Conservation (phyloP, 1,284 basidiomycete genomes). For the Apiotrichum gamsii region DNA sequence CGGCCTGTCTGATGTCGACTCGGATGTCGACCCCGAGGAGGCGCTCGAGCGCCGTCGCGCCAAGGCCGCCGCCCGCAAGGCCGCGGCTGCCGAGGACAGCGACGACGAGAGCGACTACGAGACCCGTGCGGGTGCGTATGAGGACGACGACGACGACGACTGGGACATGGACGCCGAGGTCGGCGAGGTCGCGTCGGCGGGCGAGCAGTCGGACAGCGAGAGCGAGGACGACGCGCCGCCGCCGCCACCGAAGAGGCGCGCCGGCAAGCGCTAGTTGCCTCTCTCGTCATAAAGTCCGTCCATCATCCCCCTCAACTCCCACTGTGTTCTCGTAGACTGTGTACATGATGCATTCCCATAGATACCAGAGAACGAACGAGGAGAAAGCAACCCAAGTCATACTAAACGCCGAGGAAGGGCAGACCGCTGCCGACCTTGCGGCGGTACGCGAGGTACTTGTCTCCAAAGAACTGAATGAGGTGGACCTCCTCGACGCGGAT, state of each 20-base stretch:
- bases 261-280: slow-evolving; percentile 15
- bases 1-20: slow-evolving; percentile 38
- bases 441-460: slow-evolving; percentile 66
- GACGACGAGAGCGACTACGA: slow-evolving; percentile 44
- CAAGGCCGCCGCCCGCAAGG: slow-evolving; percentile 22
- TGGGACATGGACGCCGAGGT: slow-evolving; percentile 47
- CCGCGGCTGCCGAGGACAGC: slow-evolving; percentile 32
- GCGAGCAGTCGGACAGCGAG: slow-evolving; percentile 33
- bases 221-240: slow-evolving; percentile 34
- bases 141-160: slow-evolving; percentile 53
- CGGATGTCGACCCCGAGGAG: slow-evolving; percentile 48
- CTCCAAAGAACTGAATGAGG: slow-evolving; percentile 72
- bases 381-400: neutral
- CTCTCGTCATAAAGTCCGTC: too few relatives aligned
- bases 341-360: slow-evolving; percentile 6
- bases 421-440: slow-evolving; percentile 64
- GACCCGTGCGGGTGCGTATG: slow-evolving; percentile 52
- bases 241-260: slow-evolving; percentile 11
- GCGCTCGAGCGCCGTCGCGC: slow-evolving; percentile 32
- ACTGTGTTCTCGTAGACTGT: neutral
- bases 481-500: slow-evolving; percentile 73
- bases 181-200: slow-evolving; percentile 49
- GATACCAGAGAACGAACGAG: neutral
- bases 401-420: slow-evolving; percentile 47
- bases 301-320: too few relatives aligned